These are phyloP conservation scores for Leccinum griseonigrum DNA, from an alignment of 1,284 basidiomycete species.

Conservation along the genomic window DNA sequence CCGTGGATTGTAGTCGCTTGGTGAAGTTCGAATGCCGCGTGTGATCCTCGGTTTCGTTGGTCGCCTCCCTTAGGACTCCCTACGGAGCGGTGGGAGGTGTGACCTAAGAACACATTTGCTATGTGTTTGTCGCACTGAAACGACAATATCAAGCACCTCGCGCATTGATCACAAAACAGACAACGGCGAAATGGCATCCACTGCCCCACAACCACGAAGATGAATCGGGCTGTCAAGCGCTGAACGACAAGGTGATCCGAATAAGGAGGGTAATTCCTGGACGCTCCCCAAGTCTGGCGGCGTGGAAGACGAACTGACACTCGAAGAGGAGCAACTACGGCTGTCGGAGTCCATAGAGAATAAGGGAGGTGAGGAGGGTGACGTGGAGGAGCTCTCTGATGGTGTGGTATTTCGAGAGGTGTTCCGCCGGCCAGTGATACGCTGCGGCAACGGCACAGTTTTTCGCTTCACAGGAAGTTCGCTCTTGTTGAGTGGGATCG, in stretches of 20 bases:
- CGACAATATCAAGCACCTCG: background rate
- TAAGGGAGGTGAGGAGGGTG: conserved; percentile 1
- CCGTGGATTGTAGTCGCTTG: background rate
- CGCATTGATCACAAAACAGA: background rate
- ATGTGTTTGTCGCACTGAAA: background rate
- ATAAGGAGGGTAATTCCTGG: conserved; percentile 1
- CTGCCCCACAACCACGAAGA: background rate
- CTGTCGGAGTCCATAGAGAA: conserved; percentile 5
- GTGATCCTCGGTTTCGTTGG: background rate
- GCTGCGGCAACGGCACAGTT: conserved; percentile 7
- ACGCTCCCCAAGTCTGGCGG: background rate
- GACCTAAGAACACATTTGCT: background rate
- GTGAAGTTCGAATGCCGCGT: background rate
- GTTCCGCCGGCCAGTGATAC: conserved; percentile 1
- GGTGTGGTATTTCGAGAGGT: conserved; percentile 1
- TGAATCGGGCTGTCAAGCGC: background rate
- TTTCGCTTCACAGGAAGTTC: conserved; percentile 4
- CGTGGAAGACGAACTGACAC: background rate
- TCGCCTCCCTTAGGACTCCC: background rate
- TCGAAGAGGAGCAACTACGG: conserved; percentile 5
- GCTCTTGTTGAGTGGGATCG: background rate
- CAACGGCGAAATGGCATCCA: background rate
- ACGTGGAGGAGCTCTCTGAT: conserved; percentile 11
- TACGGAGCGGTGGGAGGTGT: background rate
- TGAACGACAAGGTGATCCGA: conserved; percentile 2